Evolutionary conservation across 106 monocot species (phyloP), one percentile per base, ranked within the genome.

Genomic region (Hemerocallis citrina): DNA sequence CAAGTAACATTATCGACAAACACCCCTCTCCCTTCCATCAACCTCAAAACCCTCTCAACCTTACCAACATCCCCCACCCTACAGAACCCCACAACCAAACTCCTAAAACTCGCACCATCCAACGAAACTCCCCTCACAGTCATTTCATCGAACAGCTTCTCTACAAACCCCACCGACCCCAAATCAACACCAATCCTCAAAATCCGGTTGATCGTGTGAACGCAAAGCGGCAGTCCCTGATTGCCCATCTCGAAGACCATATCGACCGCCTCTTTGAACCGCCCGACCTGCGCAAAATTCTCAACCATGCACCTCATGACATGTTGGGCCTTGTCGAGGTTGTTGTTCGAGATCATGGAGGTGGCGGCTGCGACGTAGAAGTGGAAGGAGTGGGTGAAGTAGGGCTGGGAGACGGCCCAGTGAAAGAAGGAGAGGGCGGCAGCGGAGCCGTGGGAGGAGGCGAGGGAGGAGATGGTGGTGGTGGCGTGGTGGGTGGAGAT

Each of bases 211-310:
- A 88, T 67, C 43, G 74, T 82, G 57, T 92, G 85, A 45, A 88
- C 40, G 34, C 63, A 62, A 11, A 88, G 68, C n/a, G 72, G 62
- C 51, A 98, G 47, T 9, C 98, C 92, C 38, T 88, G 88, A 62
- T 77, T 98, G 21, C 73, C 70, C 92, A 98, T 92, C 72, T 98
- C 91, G 49, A 92, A 74, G 20, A 92, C 74, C 88, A 98, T 92
- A 28, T 98, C 80, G 21, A 80, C 75, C 1, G 92, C 81, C 41
- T 98, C 88, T 58, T 74, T 75, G 38, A 92, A 59, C 75, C 73
- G 71, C 5, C 92, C 88, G 32, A 71, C 62, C 42, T 85, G 80
- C 20, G 84, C 59, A 37, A 88, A 98, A 62, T 77, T 77, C 32
- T 47, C 52, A 7, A 80, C 77, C 98, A 92, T 82, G 56, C 57